Evolutionary conservation across 2,329 filamentous ascomycete genomes (phyloP), one percentile per base, ranked within the genome.

Genomic region (Aspergillus tubingensis): DNA sequence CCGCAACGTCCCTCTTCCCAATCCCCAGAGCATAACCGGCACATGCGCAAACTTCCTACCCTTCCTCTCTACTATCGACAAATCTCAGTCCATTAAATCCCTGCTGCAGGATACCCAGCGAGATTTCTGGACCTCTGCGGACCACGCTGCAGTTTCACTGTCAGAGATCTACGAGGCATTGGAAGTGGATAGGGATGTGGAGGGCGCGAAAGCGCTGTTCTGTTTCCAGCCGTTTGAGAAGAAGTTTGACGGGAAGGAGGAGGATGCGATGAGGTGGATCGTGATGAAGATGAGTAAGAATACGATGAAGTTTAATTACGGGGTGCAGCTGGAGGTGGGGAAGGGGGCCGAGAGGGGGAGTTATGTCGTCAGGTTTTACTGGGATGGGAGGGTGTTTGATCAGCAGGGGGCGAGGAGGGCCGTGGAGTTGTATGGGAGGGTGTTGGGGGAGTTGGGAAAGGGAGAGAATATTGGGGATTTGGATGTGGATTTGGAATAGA

Each of bases 1-100:
- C 17, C 75, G 76, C 59, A 78, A 78, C 63, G 72, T 77, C 21
- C 70, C 71, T 30, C 61, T 77, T 30, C 65, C 63, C 32, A 66
- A 76, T 54, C 74, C 76, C 5, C 76, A 79, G 54, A 59, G 59
- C 36, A 74, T 78, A 65, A 74, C 75, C 62, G 76, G 77, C 19
- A 74, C 69, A 1, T 69, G 69, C 47, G 76, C 76, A 27, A 77
- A 78, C 65, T 78, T 79, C 61, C 65, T 77, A 8, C 74, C 75
- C 1, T 62, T 76, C 52, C 70, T 72, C n/a, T 62, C 63, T 2
- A 25, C 30, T 3, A 53, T 73, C 27, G 53, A 59, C 11, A 23
- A 27, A 7, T 39, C 61, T 8, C 54, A 47, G 13, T 47, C 54
- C 2, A 32, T 72, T 5, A 23, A 43, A 0, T 56, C 58, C 3